Evolutionary conservation across 257 asterid genomes (phyloP), one percentile per base, ranked within the genome.

Genomic region (Rubia yunnanensis): DNA sequence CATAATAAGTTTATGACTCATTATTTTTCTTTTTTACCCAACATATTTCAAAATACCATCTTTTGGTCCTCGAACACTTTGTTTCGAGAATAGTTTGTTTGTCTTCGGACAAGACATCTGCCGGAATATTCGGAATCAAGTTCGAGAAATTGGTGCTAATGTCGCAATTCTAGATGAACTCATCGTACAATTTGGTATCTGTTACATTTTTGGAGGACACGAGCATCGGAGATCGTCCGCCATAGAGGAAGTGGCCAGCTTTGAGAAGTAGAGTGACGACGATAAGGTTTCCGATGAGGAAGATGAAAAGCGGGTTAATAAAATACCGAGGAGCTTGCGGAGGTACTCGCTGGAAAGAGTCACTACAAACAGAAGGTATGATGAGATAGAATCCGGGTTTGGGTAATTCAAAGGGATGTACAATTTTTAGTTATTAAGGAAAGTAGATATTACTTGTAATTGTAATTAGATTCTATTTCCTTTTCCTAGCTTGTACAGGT

Each of bases 201-300:
- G 60, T 11, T 11, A 39, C 67, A 28, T n/a, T n/a, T n/a, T n/a
- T n/a, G n/a, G 65, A 38, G 39, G n/a, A 14, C 31, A 32, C 11
- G 48, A 32, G 6, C 0, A 18, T 60, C 23, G 76, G 18, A 10
- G 70, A 46, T 11, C 55, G 65, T 2, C 20, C 67, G 23, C 68
- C 73, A 58, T 55, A 35, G 68, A 78, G 30, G 28, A 74, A 72
- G 5, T 44, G 31, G 46, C 89, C 85, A 54, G 91, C 83, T 52
- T 82, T 84, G 81, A 80, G 60, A 65, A 86, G 77, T 32, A 88
- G 92, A 64, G 78, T 71, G 23, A 88, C 79, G 38, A 83, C 95
- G 68, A 91, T 86, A 78, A 73, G 49, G 57, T 88, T 91, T 52
- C 86, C 52, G 49, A 91, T 55, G 23, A 88, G 55, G 84, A 91